Conservation (phyloP, 495 filamentous ascomycete species). For the Tuber melanosporum region DNA sequence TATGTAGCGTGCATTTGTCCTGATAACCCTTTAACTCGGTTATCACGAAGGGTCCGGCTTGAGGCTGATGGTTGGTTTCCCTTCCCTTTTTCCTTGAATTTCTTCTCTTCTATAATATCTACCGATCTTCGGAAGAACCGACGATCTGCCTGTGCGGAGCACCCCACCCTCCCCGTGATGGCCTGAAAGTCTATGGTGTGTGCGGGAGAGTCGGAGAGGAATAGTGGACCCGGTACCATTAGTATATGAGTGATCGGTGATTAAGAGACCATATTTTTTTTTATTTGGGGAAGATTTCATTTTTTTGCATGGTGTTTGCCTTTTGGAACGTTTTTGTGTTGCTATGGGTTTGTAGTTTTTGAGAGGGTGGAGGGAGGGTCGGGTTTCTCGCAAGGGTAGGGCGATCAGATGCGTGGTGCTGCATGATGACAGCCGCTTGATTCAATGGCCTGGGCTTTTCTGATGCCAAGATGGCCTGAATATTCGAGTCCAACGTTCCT, state of each 20-base stretch:
- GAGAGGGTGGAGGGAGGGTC: background rate
- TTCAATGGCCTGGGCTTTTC: slow-evolving; percentile 6
- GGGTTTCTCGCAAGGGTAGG: background rate
- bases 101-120: background rate
- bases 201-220: background rate
- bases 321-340: background rate
- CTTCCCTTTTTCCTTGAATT: background rate
- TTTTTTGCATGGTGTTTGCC: background rate
- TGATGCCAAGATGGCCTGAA: background rate
- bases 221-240: background rate
- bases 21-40: background rate
- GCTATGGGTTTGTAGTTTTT: background rate
- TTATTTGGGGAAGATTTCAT: background rate
- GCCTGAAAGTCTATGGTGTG: background rate
- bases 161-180: background rate
- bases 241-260: background rate
- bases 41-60: slow-evolving; percentile 10
- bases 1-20: background rate
- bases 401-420: background rate
- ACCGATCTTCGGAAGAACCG: background rate
- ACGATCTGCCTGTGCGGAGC: background rate
- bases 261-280: background rate
- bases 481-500: slow-evolving; percentile 17
- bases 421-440: background rate
- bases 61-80: slow-evolving; percentile 8